phyloP scores from a whole-genome alignment of 164 flowering plant genomes.

The Akebia trifoliata region DNA sequence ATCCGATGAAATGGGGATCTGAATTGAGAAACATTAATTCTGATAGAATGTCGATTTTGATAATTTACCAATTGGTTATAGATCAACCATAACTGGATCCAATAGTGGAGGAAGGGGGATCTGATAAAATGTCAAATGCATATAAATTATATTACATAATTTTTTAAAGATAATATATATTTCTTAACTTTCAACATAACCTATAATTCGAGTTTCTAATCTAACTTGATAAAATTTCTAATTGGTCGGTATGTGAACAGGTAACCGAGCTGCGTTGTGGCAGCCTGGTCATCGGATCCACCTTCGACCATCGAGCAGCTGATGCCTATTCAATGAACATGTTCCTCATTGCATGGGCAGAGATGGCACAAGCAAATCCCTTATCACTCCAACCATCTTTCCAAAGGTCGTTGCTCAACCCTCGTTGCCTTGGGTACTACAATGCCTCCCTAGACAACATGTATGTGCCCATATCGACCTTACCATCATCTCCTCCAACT shows the following conservation, averaged over 20 bases:
- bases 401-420: conserved; percentile 14
- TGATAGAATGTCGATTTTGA: too few relatives aligned
- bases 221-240: background rate
- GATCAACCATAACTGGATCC: too few relatives aligned
- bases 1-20: too few relatives aligned
- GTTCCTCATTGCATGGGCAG: conserved; percentile 47
- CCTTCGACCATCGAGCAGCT: conserved; percentile 47
- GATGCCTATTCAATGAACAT: conserved; percentile 52
- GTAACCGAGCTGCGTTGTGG: conserved; percentile 39
- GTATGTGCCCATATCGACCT: conserved; percentile 10
- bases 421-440: conserved; percentile 8
- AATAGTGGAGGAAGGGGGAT: too few relatives aligned
- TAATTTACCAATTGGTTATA: too few relatives aligned
- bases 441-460: conserved; percentile 1
- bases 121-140: too few relatives aligned
- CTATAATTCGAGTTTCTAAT: background rate
- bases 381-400: conserved; percentile 10
- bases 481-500: conserved; percentile 6
- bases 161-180: too few relatives aligned
- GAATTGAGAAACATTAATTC: too few relatives aligned
- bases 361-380: conserved; percentile 9
- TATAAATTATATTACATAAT: too few relatives aligned
- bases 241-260: conserved; percentile 11
- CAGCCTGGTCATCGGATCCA: conserved; percentile 41
- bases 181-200: background rate